phyloP scores from a whole-genome alignment of 257 asterid species.

The Schizonepeta tenuifolia region DNA sequence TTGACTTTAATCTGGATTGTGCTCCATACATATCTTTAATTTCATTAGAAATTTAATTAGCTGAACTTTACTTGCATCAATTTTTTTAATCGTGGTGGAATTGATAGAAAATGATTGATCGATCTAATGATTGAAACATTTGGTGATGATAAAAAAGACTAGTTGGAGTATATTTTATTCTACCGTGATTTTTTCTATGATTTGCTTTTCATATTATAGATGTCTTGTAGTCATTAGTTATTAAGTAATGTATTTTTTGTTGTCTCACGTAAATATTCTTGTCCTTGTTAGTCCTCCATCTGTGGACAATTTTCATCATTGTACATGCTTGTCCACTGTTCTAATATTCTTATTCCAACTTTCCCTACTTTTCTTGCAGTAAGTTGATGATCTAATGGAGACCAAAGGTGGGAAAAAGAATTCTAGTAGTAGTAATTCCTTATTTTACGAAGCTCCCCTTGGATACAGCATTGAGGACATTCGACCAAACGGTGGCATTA shows the following conservation, averaged over 20 bases:
- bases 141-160: not conserved
- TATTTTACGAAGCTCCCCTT: conserved; percentile 88
- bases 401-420: conserved; percentile 88
- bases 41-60: not conserved
- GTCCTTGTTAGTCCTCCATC: not conserved
- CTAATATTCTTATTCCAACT: not conserved
- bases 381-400: conserved; percentile 88
- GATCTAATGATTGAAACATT: not conserved
- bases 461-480: conserved; percentile 91
- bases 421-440: conserved; percentile 77
- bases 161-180: not conserved
- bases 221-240: no score
- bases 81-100: no score
- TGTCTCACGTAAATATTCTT: not conserved
- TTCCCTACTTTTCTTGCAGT: conserved; percentile 30
- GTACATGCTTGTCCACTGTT: not conserved
- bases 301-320: not conserved
- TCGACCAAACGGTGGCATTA: conserved; percentile 96
- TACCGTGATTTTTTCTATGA: not conserved
- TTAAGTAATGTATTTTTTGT: not conserved
- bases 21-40: no score
- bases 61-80: not conserved
- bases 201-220: not conserved
- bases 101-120: not conserved
- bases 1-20: not conserved